Base-by-base conservation (phyloP, 2,329 filamentous ascomycete species). In the Penicillium sp. region DNA sequence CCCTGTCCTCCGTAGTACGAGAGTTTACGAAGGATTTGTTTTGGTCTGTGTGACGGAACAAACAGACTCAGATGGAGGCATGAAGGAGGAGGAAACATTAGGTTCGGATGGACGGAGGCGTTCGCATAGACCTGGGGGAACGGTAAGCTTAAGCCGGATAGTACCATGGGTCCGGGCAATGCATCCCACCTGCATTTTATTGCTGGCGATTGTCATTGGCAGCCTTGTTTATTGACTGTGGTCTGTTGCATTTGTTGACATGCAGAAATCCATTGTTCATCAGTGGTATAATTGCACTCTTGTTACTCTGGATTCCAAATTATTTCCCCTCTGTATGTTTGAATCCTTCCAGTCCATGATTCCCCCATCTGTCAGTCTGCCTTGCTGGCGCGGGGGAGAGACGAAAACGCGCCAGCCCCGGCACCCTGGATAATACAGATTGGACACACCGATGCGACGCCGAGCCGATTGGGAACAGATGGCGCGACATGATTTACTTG, bases 91-190 rank as follows among this genome's bases (percentile, higher is more conserved):
- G 30, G 4, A 30, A 12, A 35, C 59, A 63, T 61, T 68, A 68
- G 66, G 63, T 68, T 70, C 63, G 60, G 65, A 53, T 61, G 53
- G 59, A 62, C 63, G 65, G 65, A 65, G 35, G 63, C 60, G 62
- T 69, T 69, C 60, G 61, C 66, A 65, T 63, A 55, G 50, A 56
- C 30, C 42, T 45, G 28, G 37, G 59, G 53, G 61, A 10, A 12
- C 33, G 55, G 62, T 58, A 45, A 62, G 54, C 61, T 62, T 66
- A 64, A 66, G 59, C 60, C 63, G 57, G 49, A 44, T 38, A 44
- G 53, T 55, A 55, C 53, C 53, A 45, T 55, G 53, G 53, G 28
- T 44, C 53, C 10, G 38, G 53, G 38, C 53, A 19, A 28, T 55
- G 53, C 40, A 42, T 44, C 38, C 38, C 24, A 37, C 37, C 53